A percentile compares a stretch with the other conserved stretches of the same genome.
Conservation (phyloP, 306 rosid genomes). For the Sphenostylis stenocarpa region DNA sequence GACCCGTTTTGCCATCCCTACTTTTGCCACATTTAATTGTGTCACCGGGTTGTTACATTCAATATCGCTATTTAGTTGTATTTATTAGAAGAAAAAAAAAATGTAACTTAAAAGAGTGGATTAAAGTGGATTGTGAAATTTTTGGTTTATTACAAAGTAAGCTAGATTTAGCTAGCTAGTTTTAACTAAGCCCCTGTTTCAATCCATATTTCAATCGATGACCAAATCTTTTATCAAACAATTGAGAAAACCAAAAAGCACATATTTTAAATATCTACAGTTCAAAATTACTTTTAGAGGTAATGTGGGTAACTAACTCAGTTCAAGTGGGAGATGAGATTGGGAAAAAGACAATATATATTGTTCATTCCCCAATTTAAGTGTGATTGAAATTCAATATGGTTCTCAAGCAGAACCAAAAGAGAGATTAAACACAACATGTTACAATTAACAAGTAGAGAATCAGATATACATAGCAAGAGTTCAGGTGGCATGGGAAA, state of each 20-base stretch:
- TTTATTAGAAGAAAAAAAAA: no score
- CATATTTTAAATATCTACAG: neutral
- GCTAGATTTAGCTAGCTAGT: no score
- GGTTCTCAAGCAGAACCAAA: neutral
- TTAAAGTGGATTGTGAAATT: no score
- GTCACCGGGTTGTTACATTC: no score
- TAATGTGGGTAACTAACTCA: neutral
- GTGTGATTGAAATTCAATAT: neutral
- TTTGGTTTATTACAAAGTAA: no score
- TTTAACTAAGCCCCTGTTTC: no score
- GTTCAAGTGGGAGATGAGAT: neutral
- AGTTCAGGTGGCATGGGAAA: constrained; percentile 43
- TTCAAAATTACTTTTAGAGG: neutral
- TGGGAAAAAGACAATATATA: neutral
- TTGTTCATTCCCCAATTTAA: neutral
- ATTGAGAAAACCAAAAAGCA: neutral
- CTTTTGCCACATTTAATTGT: no score
- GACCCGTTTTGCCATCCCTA: no score
- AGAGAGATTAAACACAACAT: constrained; percentile 20
- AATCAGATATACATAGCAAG: constrained; percentile 19
- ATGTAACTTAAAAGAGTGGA: no score
- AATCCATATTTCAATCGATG: neutral
- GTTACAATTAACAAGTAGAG: constrained; percentile 7
- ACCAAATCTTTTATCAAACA: neutral
- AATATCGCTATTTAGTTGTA: no score